Conservation (phyloP, 2,329 filamentous ascomycete species). For the Xylaria sp. region DNA sequence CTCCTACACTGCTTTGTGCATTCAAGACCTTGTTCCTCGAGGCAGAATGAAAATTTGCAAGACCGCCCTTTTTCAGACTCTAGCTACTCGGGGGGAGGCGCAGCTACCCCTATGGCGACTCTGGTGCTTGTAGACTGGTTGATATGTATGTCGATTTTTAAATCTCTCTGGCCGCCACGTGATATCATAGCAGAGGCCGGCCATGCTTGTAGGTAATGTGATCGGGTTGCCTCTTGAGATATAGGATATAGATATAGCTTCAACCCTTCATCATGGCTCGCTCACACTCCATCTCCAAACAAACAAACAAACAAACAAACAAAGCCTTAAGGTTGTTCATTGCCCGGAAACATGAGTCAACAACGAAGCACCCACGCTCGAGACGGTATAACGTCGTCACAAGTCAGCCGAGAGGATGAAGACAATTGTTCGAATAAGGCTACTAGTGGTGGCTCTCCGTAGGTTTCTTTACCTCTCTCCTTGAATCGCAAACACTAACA, state of each 20-base stretch:
- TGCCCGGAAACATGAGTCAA: constrained; percentile 8
- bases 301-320: neutral
- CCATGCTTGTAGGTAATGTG: constrained; percentile 13
- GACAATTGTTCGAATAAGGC: constrained; percentile 33
- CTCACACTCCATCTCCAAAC: neutral
- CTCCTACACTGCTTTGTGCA: constrained; percentile 20
- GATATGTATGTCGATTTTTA: constrained; percentile 9
- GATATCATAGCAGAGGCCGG: constrained; percentile 10
- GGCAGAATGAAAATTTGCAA: constrained; percentile 20
- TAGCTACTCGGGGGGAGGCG: constrained; percentile 20
- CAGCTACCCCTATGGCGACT: constrained; percentile 19
- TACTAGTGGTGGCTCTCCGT: constrained; percentile 36
- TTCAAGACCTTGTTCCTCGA: constrained; percentile 12
- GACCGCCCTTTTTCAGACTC: neutral
- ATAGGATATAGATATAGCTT: constrained; percentile 19
- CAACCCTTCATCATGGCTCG: constrained; percentile 7
- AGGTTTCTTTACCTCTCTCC: neutral
- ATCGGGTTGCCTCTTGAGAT: constrained; percentile 28
- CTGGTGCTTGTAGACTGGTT: constrained; percentile 3
- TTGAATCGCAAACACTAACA: constrained; percentile 17
- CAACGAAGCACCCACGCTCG: constrained; percentile 8
- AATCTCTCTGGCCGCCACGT: constrained; percentile 17
- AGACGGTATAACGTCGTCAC: constrained; percentile 5
- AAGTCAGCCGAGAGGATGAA: constrained; percentile 25
- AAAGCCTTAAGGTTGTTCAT: neutral